These are phyloP conservation scores for Pyrus hybrid DNA, from an alignment of 331 rosid genomes.

Conservation along the genomic window DNA sequence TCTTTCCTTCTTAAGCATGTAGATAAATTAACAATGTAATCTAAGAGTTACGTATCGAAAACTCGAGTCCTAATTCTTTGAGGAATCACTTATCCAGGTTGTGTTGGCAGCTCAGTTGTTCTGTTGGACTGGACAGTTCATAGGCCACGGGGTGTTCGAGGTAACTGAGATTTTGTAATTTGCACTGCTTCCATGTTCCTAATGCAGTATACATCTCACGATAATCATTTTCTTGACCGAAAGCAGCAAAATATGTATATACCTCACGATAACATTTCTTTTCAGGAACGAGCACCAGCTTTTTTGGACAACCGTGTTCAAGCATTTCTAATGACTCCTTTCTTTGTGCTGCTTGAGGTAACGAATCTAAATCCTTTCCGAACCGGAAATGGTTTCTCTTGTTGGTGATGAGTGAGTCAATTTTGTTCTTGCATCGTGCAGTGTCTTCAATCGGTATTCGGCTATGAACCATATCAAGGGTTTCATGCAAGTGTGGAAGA, in stretches of 20 bases:
- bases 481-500: constrained; percentile 43
- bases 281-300: constrained; percentile 85
- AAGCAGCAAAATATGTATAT: neutral
- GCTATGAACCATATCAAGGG: constrained; percentile 75
- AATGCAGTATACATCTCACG: neutral
- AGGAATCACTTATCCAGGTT: constrained; percentile 30
- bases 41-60: neutral
- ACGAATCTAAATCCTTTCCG: neutral
- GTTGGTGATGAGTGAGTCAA: neutral
- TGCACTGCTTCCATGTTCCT: neutral
- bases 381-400: neutral
- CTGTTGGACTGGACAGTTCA: constrained; percentile 81
- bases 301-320: constrained; percentile 73
- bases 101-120: constrained; percentile 59
- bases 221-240: neutral
- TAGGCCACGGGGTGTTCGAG: constrained; percentile 86
- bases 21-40: neutral
- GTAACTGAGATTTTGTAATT: constrained; percentile 18
- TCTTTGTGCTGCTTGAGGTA: constrained; percentile 85
- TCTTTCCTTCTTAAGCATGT: neutral
- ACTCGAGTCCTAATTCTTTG: neutral
- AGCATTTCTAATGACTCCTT: constrained; percentile 84
- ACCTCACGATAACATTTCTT: neutral
- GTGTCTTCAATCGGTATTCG: constrained; percentile 44
- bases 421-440: constrained; percentile 10